Percentiles rank a stretch among this genome's conserved stretches.
These are phyloP conservation scores for Leptographium wingfieldii DNA, from an alignment of 2,329 filamentous ascomycete species.

Conservation along the genomic window DNA sequence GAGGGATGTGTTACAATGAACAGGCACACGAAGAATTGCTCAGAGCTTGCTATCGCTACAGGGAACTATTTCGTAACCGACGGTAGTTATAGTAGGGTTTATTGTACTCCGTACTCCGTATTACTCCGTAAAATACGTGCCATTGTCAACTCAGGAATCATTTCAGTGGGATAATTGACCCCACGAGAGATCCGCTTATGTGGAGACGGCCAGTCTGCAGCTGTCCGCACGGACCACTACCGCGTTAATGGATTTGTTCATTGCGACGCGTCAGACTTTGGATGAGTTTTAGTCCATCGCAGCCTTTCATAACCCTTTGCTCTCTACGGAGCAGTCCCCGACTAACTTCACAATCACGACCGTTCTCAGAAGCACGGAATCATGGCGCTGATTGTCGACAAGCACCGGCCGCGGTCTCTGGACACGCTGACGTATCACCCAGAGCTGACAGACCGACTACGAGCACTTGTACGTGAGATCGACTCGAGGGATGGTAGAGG, in stretches of 20 bases:
- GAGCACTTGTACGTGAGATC: slow-evolving; percentile 57
- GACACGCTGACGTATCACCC: slow-evolving; percentile 75
- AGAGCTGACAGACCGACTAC: slow-evolving; percentile 76
- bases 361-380: background rate
- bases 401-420: slow-evolving; percentile 60
- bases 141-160: too few species aligned
- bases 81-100: too few species aligned
- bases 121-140: too few species aligned
- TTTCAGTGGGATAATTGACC: too few species aligned
- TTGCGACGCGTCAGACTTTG: slow-evolving; percentile 8
- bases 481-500: background rate
- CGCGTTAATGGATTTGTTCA: slow-evolving; percentile 8
- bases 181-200: too few species aligned
- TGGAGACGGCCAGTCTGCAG: too few species aligned
- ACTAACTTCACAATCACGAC: background rate
- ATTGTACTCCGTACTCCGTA: too few species aligned
- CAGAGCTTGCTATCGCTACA: too few species aligned
- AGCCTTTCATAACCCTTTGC: background rate
- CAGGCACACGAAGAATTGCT: too few species aligned
- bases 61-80: too few species aligned
- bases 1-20: too few species aligned
- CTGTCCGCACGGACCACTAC: slow-evolving; percentile 3
- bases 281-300: background rate
- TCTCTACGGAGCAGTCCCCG: background rate
- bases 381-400: slow-evolving; percentile 61